These are phyloP conservation scores for Trebouxia sp. DNA, from an alignment of 139 green algal genomes.

Conservation along the genomic window DNA sequence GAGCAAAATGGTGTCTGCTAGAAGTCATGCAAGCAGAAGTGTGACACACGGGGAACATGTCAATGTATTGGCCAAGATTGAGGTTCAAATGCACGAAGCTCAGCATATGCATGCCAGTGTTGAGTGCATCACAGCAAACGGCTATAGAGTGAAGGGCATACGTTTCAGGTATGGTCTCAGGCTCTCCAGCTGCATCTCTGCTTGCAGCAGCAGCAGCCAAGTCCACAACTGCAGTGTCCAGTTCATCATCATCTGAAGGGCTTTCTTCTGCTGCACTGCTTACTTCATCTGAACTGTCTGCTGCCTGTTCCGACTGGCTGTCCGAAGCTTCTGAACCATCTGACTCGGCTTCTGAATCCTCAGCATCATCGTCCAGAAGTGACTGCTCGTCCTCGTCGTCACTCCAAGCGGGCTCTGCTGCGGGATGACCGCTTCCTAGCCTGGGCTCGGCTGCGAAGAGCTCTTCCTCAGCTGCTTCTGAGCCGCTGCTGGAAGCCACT, in stretches of 20 bases:
- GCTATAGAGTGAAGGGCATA: not conserved
- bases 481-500: not conserved
- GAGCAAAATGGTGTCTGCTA: too few relatives aligned
- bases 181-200: not conserved
- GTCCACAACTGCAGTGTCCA: slow-evolving; percentile 32
- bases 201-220: not conserved
- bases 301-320: not conserved
- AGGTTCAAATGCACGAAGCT: too few relatives aligned
- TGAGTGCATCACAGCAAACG: not conserved
- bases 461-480: not conserved
- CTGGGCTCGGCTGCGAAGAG: not conserved
- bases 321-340: not conserved
- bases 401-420: not conserved
- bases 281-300: slow-evolving; percentile 19
- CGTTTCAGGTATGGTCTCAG: not conserved
- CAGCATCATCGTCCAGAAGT: not conserved
- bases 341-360: not conserved
- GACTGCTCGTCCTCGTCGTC: not conserved
- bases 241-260: slow-evolving; percentile 31
- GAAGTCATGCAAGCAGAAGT: too few relatives aligned
- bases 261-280: not conserved
- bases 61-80: too few relatives aligned
- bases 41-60: too few relatives aligned
- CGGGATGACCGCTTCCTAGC: not conserved
- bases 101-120: too few relatives aligned